These are phyloP conservation scores for Termitomyces eurrhizus DNA, from an alignment of 768 basidiomycete genomes.

Conservation along the genomic window DNA sequence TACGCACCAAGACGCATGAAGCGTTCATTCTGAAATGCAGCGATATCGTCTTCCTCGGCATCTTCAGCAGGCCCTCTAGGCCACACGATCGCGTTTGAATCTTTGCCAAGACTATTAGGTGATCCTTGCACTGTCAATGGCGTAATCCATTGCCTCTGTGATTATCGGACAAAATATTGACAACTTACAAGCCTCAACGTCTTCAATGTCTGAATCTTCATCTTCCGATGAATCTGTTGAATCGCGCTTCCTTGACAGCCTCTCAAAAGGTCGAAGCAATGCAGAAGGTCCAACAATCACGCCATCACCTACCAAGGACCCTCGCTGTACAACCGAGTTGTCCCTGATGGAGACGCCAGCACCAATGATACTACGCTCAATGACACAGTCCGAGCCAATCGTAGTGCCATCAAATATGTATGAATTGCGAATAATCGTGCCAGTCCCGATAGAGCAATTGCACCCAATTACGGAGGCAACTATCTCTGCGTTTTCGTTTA, in stretches of 20 bases:
- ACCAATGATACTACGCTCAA: conserved; percentile 81
- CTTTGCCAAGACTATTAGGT: conserved; percentile 53
- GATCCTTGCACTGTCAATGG: conserved; percentile 43
- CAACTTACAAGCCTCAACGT: conserved; percentile 59
- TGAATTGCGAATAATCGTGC: conserved; percentile 64
- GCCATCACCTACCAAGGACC: conserved; percentile 79
- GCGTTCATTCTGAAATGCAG: conserved; percentile 58
- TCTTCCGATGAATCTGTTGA: conserved; percentile 29
- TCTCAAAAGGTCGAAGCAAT: conserved; percentile 60
- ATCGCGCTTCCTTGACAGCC: conserved; percentile 57
- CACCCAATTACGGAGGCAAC: conserved; percentile 75
- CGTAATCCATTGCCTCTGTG: not conserved
- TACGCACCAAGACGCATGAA: conserved; percentile 69
- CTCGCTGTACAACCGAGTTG: conserved; percentile 60
- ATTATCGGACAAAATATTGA: not conserved
- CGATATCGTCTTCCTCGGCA: conserved; percentile 60
- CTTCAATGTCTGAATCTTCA: conserved; percentile 62
- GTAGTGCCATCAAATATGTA: conserved; percentile 81
- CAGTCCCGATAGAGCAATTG: conserved; percentile 68
- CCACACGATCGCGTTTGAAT: conserved; percentile 81
- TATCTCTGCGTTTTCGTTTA: conserved; percentile 66
- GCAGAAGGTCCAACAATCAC: conserved; percentile 78
- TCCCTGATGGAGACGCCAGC: conserved; percentile 69
- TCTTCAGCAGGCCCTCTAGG: conserved; percentile 62
- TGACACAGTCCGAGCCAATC: conserved; percentile 66